Base-by-base conservation (phyloP, 192 early-diverging fungal species). In the Podila epigama region DNA sequence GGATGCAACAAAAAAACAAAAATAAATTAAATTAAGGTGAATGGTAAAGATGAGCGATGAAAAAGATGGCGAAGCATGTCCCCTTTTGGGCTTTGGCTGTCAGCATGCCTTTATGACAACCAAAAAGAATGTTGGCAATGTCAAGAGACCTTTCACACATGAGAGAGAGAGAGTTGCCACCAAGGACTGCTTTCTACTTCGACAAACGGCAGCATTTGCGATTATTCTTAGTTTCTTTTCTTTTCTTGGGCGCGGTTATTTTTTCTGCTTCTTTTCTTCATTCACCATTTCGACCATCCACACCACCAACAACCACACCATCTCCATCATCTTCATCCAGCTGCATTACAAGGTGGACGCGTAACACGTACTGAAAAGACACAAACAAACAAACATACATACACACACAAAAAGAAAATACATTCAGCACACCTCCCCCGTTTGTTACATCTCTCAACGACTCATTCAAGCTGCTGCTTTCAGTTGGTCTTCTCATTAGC, bases 41-140 rank as follows among this genome's bases (percentile, higher is more conserved):
- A n/a, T n/a, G n/a, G n/a, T n/a, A n/a, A 36, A 36, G 34, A 58
- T 58, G 56, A 58, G 56, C n/a, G 22, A 35, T 8, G 32, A 22
- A 57, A n/a, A n/a, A n/a, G n/a, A n/a, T n/a, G n/a, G 16, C 40
- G 9, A 41, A 16, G 16, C 40, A 11, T 52, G 51, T 3, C 16
- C 3, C 10, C 51, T 25, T 5, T 9, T 52, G 51, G 9, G 5
- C 13, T 25, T 15, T 25, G 1, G 51, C 51, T 25, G 18, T 1
- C n/a, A n/a, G n/a, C n/a, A n/a, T n/a, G n/a, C n/a, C n/a, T n/a
- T n/a, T n/a, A n/a, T n/a, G n/a, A n/a, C n/a, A n/a, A n/a, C n/a
- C n/a, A n/a, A n/a, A n/a, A n/a, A n/a, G n/a, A n/a, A n/a, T n/a
- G n/a, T n/a, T n/a, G n/a, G n/a, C n/a, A n/a, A n/a, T n/a, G n/a